A percentile compares a stretch with the other conserved stretches of the same genome.
Evolutionary conservation across 2,329 filamentous ascomycete species (phyloP).

Genomic region (Ceratocystis ficicola): DNA sequence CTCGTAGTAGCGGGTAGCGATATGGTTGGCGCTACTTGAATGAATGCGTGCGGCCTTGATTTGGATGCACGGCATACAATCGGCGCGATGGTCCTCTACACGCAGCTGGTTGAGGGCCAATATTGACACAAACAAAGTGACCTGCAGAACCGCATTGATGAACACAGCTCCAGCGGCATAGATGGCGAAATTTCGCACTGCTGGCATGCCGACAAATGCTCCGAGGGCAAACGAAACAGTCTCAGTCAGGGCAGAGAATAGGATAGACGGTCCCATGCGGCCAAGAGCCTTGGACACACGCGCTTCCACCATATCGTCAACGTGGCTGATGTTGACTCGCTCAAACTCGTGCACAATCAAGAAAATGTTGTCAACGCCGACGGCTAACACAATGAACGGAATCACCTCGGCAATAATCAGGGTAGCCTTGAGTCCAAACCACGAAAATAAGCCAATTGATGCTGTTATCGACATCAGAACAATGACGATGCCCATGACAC

Average conservation of each 20-base stretch:
- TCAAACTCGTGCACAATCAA: conserved; percentile 97
- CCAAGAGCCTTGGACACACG: conserved; percentile 80
- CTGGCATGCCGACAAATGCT: conserved; percentile 92
- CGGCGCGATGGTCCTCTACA: conserved; percentile 76
- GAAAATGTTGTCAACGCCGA: conserved; percentile 98
- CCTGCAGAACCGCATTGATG: conserved; percentile 91
- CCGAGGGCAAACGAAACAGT: conserved; percentile 88
- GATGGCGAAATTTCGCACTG: conserved; percentile 90
- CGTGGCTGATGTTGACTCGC: conserved; percentile 80
- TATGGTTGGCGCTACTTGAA: conserved; percentile 44
- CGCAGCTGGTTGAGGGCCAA: conserved; percentile 82
- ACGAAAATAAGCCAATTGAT: conserved; percentile 89
- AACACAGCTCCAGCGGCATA: conserved; percentile 94
- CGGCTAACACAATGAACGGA: conserved; percentile 88
- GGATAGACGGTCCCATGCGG: conserved; percentile 90
- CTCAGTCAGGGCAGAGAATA: conserved; percentile 89
- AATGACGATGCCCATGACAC: conserved; percentile 87
- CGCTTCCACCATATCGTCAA: conserved; percentile 76
- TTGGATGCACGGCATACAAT: conserved; percentile 82
- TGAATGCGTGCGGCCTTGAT: conserved; percentile 62
- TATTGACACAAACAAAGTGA: conserved; percentile 93
- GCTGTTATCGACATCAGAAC: conserved; percentile 95
- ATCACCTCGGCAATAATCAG: conserved; percentile 98
- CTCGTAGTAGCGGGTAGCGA: conserved; percentile 45
- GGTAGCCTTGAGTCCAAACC: conserved; percentile 81